phyloP scores from a whole-genome alignment of 805 yeast genomes.

The Yarrowia sp. region DNA sequence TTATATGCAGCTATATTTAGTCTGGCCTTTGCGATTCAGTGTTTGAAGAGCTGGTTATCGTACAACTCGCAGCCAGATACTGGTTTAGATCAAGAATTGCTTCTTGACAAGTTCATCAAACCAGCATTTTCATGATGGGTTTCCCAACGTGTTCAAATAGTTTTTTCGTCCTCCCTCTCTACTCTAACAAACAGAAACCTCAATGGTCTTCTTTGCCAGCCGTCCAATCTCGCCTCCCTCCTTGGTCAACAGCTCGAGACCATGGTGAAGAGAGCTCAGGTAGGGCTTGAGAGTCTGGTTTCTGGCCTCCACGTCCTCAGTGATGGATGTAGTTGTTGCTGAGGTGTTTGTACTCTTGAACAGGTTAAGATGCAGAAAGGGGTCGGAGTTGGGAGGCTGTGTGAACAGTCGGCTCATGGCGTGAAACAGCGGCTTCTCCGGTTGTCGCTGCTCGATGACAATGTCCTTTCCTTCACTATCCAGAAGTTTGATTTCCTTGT shows the following conservation, averaged over 20 bases:
- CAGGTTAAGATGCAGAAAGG: conserved; percentile 46
- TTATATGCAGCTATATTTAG: too few relatives aligned
- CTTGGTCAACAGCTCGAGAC: conserved; percentile 59
- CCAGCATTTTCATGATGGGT: too few relatives aligned
- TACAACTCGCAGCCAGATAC: too few relatives aligned
- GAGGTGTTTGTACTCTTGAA: conserved; percentile 16
- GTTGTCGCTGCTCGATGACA: conserved; percentile 6
- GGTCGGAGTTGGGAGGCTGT: conserved; percentile 49
- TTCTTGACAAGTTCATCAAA: too few relatives aligned
- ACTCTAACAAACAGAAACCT: conserved; percentile 2
- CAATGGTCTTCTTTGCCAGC: conserved; percentile 48
- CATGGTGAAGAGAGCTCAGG: conserved; percentile 56
- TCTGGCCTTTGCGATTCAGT: too few relatives aligned
- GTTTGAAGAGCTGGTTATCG: too few relatives aligned
- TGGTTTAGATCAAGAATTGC: too few relatives aligned
- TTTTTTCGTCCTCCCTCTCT: background rate
- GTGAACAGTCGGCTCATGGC: conserved; percentile 40
- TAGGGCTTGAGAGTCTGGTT: conserved; percentile 61
- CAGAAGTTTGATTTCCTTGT: conserved; percentile 23
- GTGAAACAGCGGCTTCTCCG: conserved; percentile 50
- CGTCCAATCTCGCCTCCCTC: conserved; percentile 80
- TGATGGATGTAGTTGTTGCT: conserved; percentile 49
- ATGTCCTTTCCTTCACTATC: conserved; percentile 4
- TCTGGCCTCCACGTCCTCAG: conserved; percentile 69
- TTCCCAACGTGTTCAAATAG: background rate